A percentile compares a stretch with the other conserved stretches of the same genome.
Conservation (phyloP, 768 basidiomycete genomes). For the Austroboletus eburneus region DNA sequence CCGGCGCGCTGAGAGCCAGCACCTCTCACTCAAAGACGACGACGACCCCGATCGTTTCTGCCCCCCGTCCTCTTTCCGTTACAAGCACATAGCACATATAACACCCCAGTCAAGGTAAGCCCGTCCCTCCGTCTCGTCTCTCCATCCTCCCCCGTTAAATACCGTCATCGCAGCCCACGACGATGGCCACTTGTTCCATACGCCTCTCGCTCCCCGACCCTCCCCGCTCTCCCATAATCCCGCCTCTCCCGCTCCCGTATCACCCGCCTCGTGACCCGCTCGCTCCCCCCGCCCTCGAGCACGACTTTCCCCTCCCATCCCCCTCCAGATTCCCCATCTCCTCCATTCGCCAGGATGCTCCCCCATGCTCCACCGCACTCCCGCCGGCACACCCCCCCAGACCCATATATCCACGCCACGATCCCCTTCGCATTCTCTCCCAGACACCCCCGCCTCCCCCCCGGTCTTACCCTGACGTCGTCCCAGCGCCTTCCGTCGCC, state of each 20-base stretch:
- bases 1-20: slow-evolving; percentile 26
- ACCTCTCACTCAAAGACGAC: slow-evolving; percentile 19
- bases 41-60: too few species aligned
- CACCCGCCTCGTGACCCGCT: slow-evolving; percentile 11
- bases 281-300: slow-evolving; percentile 15
- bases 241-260: slow-evolving; percentile 12
- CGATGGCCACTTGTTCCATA: slow-evolving; percentile 11
- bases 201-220: not conserved
- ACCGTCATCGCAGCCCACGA: slow-evolving; percentile 1
- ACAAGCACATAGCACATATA: too few species aligned
- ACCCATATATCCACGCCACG: slow-evolving; percentile 29
- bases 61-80: too few species aligned
- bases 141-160: not conserved
- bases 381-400: slow-evolving; percentile 23
- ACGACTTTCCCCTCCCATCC: slow-evolving; percentile 21
- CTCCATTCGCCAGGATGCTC: slow-evolving; percentile 33
- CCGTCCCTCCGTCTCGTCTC: too few species aligned
- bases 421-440: slow-evolving; percentile 29
- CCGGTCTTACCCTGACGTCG: slow-evolving; percentile 19
- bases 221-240: slow-evolving; percentile 14
- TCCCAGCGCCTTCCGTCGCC: slow-evolving; percentile 25
- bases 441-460: slow-evolving; percentile 16
- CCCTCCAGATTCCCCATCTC: slow-evolving; percentile 35
- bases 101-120: too few species aligned
- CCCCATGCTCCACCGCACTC: slow-evolving; percentile 13